Conservation (phyloP, 768 basidiomycete genomes). For the Udeniomyces megalosporus region DNA sequence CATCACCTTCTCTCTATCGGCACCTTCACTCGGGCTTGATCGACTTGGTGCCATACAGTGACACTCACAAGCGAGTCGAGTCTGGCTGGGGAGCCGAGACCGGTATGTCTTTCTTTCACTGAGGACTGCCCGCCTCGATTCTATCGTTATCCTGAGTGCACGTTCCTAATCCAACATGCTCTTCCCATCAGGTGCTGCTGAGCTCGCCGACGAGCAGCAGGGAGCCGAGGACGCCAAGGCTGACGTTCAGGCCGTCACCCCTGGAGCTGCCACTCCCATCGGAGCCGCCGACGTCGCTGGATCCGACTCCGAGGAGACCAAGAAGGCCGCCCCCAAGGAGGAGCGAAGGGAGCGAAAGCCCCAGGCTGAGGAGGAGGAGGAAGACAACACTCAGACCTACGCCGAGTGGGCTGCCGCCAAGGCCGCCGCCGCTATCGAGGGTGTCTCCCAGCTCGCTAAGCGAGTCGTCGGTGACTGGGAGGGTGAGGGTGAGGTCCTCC, state of each 20-base stretch:
- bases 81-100: constrained; percentile 10
- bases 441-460: constrained; percentile 13
- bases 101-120: neutral
- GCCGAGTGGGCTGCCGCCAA: constrained; percentile 15
- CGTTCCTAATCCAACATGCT: neutral
- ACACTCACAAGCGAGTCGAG: constrained; percentile 16
- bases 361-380: constrained; percentile 15
- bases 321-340: constrained; percentile 8
- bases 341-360: constrained; percentile 5
- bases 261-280: constrained; percentile 13
- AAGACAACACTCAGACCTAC: constrained; percentile 16
- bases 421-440: constrained; percentile 16
- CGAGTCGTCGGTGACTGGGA: constrained; percentile 16
- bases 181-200: constrained; percentile 7
- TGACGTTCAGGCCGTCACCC: constrained; percentile 13
- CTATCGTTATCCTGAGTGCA: neutral
- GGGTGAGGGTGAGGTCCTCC: constrained; percentile 16
- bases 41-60: neutral
- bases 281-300: neutral
- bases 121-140: neutral
- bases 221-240: constrained; percentile 11
- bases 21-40: no score
- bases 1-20: neutral
- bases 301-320: constrained; percentile 3
- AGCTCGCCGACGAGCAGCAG: constrained; percentile 15